These are phyloP conservation scores for Penicillium coprophilum DNA, from an alignment of 495 filamentous ascomycete genomes.

Conservation along the genomic window DNA sequence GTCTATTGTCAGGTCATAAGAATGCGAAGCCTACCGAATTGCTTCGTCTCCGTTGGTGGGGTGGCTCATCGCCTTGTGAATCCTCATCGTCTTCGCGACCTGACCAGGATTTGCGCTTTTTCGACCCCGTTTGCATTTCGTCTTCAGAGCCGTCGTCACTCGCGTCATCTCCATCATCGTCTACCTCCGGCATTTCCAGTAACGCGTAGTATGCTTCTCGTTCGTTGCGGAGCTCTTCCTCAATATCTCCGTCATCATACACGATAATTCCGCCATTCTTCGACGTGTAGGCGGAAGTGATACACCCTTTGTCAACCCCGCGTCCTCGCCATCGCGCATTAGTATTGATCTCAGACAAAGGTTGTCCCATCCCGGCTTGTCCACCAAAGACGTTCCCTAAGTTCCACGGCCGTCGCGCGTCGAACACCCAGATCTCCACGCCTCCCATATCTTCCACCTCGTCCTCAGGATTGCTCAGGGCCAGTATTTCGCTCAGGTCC, in stretches of 20 bases:
- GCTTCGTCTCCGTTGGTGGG: conserved; percentile 75
- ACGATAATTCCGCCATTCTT: conserved; percentile 84
- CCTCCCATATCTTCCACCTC: conserved; percentile 63
- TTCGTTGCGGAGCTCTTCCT: conserved; percentile 75
- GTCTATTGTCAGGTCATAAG: background rate
- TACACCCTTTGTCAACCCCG: conserved; percentile 62
- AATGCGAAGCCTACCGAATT: conserved; percentile 66
- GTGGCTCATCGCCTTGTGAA: conserved; percentile 64
- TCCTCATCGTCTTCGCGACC: conserved; percentile 70
- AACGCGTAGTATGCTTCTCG: conserved; percentile 78
- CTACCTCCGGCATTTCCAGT: conserved; percentile 85
- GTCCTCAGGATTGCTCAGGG: conserved; percentile 54
- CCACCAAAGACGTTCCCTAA: conserved; percentile 88
- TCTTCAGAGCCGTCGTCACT: conserved; percentile 50
- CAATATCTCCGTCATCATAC: conserved; percentile 95
- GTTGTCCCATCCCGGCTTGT: conserved; percentile 47
- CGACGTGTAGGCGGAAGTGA: conserved; percentile 67
- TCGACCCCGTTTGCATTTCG: conserved; percentile 36
- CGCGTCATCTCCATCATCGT: conserved; percentile 58
- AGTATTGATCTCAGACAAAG: conserved; percentile 47
- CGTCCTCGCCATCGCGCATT: conserved; percentile 52
- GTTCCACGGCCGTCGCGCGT: conserved; percentile 93
- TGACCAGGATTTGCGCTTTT: conserved; percentile 86
- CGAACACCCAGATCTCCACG: conserved; percentile 92
- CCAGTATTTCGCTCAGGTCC: conserved; percentile 73